Evolutionary conservation across 768 basidiomycete genomes (phyloP), one percentile per base, ranked within the genome.

Genomic region (Suillus plorans): DNA sequence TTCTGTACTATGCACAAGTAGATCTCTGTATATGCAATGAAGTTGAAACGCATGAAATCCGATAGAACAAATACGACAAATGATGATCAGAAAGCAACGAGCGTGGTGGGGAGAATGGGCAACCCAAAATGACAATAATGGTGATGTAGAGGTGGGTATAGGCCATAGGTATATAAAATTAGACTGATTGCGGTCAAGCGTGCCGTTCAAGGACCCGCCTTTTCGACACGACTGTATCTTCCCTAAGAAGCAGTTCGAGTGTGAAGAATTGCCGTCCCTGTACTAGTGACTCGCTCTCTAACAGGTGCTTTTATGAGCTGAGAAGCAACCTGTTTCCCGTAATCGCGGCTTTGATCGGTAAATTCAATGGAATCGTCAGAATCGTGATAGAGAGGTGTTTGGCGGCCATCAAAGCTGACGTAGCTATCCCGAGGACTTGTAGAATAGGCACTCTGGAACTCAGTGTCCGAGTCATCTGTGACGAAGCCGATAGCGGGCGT

Each of bases 401-500:
- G 68, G 28, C 64, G 76, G 63, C 67, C 69, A 39, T 77, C 75
- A 61, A 76, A 81, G 70, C 84, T 85, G 49, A 81, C 84, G 67
- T 86, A 87, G 71, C 89, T 91, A 53, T 79, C 84, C 1, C 89
- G 85, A 14, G 91, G 90, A 70, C 90, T 91, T 4, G 85, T 78
- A 5, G 91, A 92, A 75, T 90, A 92, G 41, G 92, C 92, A 67
- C 92, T 94, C 77, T 93, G 91, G 74, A 94, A 94, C 70, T 94
- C 92, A 34, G 89, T 89, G 69, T 92, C 91, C 25, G 90, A 91
- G 69, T 91, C 91, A 64, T 92, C 90, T 9, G 89, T 86, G 39
- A 83, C 77, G 34, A 76, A 78, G 34, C 76, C 73, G 44, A 77
- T 71, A 28, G 73, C 67, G 2, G 74, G 71, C 0, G 79, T 74